phyloP scores from a whole-genome alignment of 2,329 filamentous ascomycete species.

The Penicillium sp. region DNA sequence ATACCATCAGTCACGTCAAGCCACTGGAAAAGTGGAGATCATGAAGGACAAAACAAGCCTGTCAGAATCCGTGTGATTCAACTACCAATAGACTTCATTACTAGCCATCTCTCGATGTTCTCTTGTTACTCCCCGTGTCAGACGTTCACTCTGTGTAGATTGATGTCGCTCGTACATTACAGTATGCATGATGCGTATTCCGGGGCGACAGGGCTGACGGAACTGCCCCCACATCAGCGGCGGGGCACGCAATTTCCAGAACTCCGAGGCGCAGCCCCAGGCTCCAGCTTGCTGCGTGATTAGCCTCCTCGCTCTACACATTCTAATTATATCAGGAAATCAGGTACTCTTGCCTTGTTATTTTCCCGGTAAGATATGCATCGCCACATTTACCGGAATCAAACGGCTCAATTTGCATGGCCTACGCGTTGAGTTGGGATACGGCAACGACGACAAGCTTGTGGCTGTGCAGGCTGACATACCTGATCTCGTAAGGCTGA shows the following conservation, averaged over 20 bases:
- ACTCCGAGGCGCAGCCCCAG: constrained; percentile 8
- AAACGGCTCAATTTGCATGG: not conserved
- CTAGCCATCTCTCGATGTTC: no score
- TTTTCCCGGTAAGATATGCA: not conserved
- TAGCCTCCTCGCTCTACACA: not conserved
- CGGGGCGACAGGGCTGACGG: constrained; percentile 17
- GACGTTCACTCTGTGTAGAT: no score
- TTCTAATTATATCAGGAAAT: not conserved
- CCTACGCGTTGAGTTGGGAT: not conserved
- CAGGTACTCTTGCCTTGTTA: no score
- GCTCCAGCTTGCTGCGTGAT: no score
- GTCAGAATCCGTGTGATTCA: no score
- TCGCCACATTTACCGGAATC: not conserved
- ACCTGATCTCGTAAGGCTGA: not conserved
- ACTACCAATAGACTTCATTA: no score
- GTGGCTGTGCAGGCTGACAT: not conserved
- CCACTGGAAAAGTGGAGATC: not conserved
- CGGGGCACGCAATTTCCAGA: constrained; percentile 6
- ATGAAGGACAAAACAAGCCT: not conserved
- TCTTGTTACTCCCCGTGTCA: no score
- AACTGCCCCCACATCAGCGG: constrained; percentile 10
- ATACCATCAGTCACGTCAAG: no score
- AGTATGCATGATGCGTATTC: not conserved
- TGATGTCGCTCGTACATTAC: no score
- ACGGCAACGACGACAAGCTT: not conserved